Evolutionary conservation across 2,329 filamentous ascomycete species (phyloP).

Genomic region (Fusarium algeriense): DNA sequence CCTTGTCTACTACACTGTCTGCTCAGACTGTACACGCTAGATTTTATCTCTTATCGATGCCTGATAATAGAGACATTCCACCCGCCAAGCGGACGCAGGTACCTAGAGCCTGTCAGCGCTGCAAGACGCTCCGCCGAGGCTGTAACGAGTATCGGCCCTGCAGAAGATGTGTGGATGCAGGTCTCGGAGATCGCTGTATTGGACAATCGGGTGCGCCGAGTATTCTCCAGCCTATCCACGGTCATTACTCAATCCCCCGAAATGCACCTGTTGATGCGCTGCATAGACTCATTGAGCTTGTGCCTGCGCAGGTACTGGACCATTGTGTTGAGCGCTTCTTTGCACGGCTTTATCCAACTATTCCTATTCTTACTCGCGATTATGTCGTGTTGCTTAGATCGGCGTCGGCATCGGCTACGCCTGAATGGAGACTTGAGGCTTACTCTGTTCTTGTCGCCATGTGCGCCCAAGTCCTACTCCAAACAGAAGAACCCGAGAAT

Average conservation of each 20-base stretch:
- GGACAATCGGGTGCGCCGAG: slow-evolving; percentile 29
- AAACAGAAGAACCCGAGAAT: slow-evolving; percentile 54
- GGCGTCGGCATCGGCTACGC: slow-evolving; percentile 25
- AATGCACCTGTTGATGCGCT: slow-evolving; percentile 13
- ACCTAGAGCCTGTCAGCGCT: slow-evolving; percentile 58
- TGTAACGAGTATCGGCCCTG: slow-evolving; percentile 61
- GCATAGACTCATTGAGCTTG: slow-evolving; percentile 51
- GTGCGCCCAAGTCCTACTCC: slow-evolving; percentile 57
- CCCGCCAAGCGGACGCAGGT: slow-evolving; percentile 56
- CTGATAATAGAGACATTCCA: slow-evolving; percentile 21
- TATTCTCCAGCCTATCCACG: slow-evolving; percentile 15
- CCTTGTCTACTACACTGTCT: too few species aligned
- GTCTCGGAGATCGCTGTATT: slow-evolving; percentile 56
- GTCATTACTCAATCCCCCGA: not conserved
- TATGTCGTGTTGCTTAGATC: slow-evolving; percentile 52
- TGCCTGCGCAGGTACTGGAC: slow-evolving; percentile 52
- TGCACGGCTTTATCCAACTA: slow-evolving; percentile 55
- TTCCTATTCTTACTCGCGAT: slow-evolving; percentile 56
- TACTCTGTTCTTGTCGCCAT: slow-evolving; percentile 55
- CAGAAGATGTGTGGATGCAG: slow-evolving; percentile 57
- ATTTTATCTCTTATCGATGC: slow-evolving; percentile 8
- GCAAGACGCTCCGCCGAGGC: slow-evolving; percentile 57
- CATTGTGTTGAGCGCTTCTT: slow-evolving; percentile 57
- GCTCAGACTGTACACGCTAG: not conserved
- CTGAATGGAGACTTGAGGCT: slow-evolving; percentile 51